Evolutionary conservation across 2,329 filamentous ascomycete genomes (phyloP).

Genomic region (Nothopassalora personata): DNA sequence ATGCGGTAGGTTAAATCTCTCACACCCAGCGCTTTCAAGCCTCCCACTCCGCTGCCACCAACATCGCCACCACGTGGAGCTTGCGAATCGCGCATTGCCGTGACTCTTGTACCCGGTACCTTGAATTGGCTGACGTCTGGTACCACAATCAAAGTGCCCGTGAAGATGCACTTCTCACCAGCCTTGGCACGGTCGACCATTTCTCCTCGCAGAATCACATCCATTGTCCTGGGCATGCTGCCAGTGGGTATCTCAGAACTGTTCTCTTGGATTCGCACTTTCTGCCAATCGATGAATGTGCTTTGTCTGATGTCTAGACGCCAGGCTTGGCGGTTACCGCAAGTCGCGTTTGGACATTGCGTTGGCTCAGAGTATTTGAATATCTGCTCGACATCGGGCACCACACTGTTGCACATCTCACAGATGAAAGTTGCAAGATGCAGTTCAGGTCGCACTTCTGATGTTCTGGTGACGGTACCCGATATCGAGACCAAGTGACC

Average conservation of each 20-base stretch:
- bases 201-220: conserved; percentile 91
- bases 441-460: conserved; percentile 90
- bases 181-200: conserved; percentile 97
- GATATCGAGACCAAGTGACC: conserved; percentile 93
- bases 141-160: conserved; percentile 90
- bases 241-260: conserved; percentile 96
- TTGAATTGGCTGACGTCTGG: conserved; percentile 94
- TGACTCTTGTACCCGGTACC: conserved; percentile 76
- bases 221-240: conserved; percentile 97
- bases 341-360: conserved; percentile 83
- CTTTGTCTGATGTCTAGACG: conserved; percentile 93
- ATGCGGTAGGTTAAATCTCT: conserved; percentile 91
- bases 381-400: conserved; percentile 91
- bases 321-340: conserved; percentile 89
- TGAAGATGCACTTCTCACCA: conserved; percentile 97
- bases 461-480: conserved; percentile 92
- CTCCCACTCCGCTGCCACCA: conserved; percentile 77
- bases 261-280: conserved; percentile 96
- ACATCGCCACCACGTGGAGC: conserved; percentile 64
- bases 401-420: conserved; percentile 75
- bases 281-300: conserved; percentile 99
- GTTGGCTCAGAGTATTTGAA: conserved; percentile 97
- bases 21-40: conserved; percentile 87
- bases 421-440: conserved; percentile 90
- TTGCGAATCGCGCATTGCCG: conserved; percentile 78